phyloP scores from a whole-genome alignment of 768 basidiomycete species.

The Mycena polygramma region DNA sequence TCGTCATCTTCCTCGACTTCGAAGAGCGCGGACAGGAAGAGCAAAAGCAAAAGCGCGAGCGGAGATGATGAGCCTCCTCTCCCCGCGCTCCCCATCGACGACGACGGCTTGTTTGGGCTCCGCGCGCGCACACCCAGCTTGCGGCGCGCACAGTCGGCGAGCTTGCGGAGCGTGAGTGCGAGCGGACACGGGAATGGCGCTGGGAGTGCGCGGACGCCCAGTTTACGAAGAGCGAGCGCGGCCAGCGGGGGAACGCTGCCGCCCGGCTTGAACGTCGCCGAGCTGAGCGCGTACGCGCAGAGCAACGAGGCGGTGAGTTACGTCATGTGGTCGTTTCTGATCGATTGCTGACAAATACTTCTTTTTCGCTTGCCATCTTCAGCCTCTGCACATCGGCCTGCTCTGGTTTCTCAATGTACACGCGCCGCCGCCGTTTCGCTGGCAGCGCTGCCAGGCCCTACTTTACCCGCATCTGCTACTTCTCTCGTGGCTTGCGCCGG shows the following conservation, averaged over 20 bases:
- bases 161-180: not conserved
- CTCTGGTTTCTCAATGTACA: slow-evolving; percentile 97
- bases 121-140: slow-evolving; percentile 11
- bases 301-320: slow-evolving; percentile 62
- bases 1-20: slow-evolving; percentile 32
- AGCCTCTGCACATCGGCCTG: slow-evolving; percentile 71
- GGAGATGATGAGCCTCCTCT: slow-evolving; percentile 26
- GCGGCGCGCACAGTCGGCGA: not conserved
- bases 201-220: slow-evolving; percentile 1
- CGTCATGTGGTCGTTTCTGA: slow-evolving; percentile 17
- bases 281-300: slow-evolving; percentile 62
- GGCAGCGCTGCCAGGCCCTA: slow-evolving; percentile 81
- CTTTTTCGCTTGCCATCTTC: slow-evolving; percentile 36
- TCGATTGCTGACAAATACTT: slow-evolving; percentile 25
- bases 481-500: slow-evolving; percentile 88
- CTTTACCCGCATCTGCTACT: slow-evolving; percentile 88
- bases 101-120: slow-evolving; percentile 59
- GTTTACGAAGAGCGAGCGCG: slow-evolving; percentile 33
- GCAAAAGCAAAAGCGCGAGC: slow-evolving; percentile 9
- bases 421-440: slow-evolving; percentile 79
- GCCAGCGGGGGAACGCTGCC: slow-evolving; percentile 51
- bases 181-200: not conserved
- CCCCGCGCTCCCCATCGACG: slow-evolving; percentile 30
- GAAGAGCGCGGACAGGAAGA: not conserved
- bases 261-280: slow-evolving; percentile 58